Percentiles rank a stretch among this genome's conserved stretches.
phyloP scores from a whole-genome alignment of 2,329 filamentous ascomycete genomes.

The Colletotrichum navitas region DNA sequence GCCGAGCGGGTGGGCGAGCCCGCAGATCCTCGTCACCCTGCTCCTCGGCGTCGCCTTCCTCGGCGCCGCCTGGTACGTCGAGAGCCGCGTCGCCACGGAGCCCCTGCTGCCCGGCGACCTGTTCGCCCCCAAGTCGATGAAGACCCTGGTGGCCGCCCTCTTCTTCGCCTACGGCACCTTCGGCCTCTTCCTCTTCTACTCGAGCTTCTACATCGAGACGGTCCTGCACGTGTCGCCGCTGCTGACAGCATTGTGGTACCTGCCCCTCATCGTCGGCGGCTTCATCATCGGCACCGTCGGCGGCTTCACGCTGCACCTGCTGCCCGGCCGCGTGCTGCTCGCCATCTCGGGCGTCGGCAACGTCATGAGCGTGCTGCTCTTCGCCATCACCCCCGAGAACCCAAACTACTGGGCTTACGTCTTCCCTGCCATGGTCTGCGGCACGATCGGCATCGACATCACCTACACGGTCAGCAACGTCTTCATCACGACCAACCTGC shows the following conservation, averaged over 20 bases:
- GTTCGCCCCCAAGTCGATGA: constrained; percentile 73
- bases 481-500: constrained; percentile 81
- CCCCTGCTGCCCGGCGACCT: constrained; percentile 74
- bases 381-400: constrained; percentile 72
- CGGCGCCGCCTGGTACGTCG: constrained; percentile 68
- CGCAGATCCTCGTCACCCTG: constrained; percentile 74
- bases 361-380: constrained; percentile 69
- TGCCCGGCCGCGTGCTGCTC: constrained; percentile 73
- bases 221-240: constrained; percentile 71
- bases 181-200: constrained; percentile 74
- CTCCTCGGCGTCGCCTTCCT: constrained; percentile 68
- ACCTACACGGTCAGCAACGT: constrained; percentile 82
- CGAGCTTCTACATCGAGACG: constrained; percentile 73
- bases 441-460: constrained; percentile 81
- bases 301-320: constrained; percentile 75
- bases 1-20: constrained; percentile 71
- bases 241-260: constrained; percentile 76
- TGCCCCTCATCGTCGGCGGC: constrained; percentile 76
- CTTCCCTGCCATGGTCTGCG: constrained; percentile 77
- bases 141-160: constrained; percentile 65
- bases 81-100: constrained; percentile 69
- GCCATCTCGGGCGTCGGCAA: constrained; percentile 72
- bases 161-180: constrained; percentile 72
- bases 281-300: constrained; percentile 72
- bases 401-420: constrained; percentile 80